Percentiles rank a stretch among this genome's conserved stretches.
phyloP scores from a whole-genome alignment of 495 filamentous ascomycete species.

The Talaromyces borbonicus region DNA sequence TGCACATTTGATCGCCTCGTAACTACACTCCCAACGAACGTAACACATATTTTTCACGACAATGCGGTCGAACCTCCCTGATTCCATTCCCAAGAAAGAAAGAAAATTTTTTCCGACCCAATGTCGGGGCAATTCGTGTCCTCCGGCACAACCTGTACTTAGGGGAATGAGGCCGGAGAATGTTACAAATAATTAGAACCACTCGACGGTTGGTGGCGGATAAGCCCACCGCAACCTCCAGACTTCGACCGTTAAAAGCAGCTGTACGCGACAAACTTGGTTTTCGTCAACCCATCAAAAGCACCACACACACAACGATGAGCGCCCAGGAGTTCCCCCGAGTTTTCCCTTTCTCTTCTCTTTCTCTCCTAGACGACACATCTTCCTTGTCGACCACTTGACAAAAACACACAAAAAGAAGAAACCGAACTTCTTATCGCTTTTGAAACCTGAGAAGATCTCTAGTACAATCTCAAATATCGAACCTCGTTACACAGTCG shows the following conservation, averaged over 20 bases:
- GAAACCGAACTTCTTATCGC: too few relatives aligned
- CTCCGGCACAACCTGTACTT: conserved; percentile 39
- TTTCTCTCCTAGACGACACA: not conserved
- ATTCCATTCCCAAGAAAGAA: not conserved
- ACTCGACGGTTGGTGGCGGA: conserved; percentile 1
- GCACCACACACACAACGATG: not conserved
- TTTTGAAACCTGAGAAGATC: not conserved
- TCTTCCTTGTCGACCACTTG: too few relatives aligned
- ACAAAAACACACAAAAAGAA: too few relatives aligned
- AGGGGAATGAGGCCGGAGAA: conserved; percentile 25
- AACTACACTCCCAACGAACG: too few relatives aligned
- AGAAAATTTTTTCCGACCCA: conserved; percentile 1
- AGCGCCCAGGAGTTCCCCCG: not conserved
- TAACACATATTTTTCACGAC: not conserved
- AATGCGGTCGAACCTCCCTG: not conserved
- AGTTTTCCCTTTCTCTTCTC: conserved; percentile 3
- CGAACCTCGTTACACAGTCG: not conserved
- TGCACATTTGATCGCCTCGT: too few relatives aligned
- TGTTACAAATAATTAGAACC: not conserved
- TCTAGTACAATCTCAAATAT: too few relatives aligned
- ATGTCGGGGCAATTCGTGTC: conserved; percentile 5
- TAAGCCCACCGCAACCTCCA: not conserved
- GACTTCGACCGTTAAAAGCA: conserved; percentile 37
- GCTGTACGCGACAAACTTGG: conserved; percentile 15
- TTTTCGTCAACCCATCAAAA: not conserved